Percentiles rank a stretch among this genome's conserved stretches.
Conservation (phyloP, 352 stramenopile genomes). For the Phytophthora sojae region DNA sequence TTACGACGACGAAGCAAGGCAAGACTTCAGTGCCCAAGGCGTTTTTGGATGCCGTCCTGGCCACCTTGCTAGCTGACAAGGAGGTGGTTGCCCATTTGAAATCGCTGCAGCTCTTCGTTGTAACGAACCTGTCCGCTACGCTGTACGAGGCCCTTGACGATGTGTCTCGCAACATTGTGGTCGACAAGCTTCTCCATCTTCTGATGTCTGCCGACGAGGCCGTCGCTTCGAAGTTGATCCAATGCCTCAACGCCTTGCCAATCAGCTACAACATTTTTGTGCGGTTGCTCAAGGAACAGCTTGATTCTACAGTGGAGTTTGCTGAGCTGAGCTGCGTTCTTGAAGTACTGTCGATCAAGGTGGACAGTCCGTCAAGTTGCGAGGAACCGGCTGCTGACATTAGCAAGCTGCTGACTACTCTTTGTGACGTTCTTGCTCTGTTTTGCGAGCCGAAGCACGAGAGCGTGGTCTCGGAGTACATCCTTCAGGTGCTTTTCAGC, state of each 20-base stretch:
- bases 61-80: slow-evolving; percentile 54
- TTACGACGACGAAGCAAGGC: slow-evolving; percentile 37
- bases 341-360: slow-evolving; percentile 79
- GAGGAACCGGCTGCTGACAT: slow-evolving; percentile 33
- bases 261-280: slow-evolving; percentile 66
- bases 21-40: slow-evolving; percentile 51
- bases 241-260: slow-evolving; percentile 58
- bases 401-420: slow-evolving; percentile 58
- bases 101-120: slow-evolving; percentile 53
- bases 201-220: slow-evolving; percentile 68
- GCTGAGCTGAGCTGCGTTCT: slow-evolving; percentile 77
- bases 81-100: slow-evolving; percentile 38
- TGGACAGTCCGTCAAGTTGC: slow-evolving; percentile 47
- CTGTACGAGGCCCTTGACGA: slow-evolving; percentile 65
- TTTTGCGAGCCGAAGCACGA: slow-evolving; percentile 65
- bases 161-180: slow-evolving; percentile 54
- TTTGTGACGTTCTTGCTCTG: slow-evolving; percentile 66
- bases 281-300: slow-evolving; percentile 56
- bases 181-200: slow-evolving; percentile 58
- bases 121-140: slow-evolving; percentile 44
- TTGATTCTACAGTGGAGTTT: slow-evolving; percentile 38
- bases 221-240: slow-evolving; percentile 65
- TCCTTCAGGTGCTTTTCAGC: slow-evolving; percentile 82
- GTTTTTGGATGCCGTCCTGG: slow-evolving; percentile 62
- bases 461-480: slow-evolving; percentile 75